Evolutionary conservation across 768 basidiomycete genomes (phyloP).

Genomic region (Amanita polypyramis): DNA sequence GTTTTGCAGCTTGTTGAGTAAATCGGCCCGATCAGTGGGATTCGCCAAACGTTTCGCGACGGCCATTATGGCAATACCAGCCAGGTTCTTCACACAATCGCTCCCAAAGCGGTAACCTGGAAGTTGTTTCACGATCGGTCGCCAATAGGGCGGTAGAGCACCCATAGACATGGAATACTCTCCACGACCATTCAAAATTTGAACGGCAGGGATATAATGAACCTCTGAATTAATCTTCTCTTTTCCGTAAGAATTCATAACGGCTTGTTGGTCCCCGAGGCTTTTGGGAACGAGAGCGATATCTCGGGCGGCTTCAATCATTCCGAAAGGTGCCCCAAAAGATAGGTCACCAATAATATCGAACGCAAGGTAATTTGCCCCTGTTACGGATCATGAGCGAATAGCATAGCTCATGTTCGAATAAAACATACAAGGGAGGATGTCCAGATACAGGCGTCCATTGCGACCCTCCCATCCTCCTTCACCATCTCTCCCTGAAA

Average conservation of each 20-base stretch:
- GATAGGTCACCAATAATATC: conserved; percentile 81
- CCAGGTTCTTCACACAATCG: conserved; percentile 58
- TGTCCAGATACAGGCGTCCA: conserved; percentile 65
- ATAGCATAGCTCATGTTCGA: conserved; percentile 1
- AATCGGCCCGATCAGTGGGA: conserved; percentile 66
- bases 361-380: conserved; percentile 46
- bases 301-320: conserved; percentile 69
- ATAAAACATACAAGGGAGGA: conserved; percentile 50
- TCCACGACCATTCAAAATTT: conserved; percentile 82
- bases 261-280: conserved; percentile 38
- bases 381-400: conserved; percentile 16
- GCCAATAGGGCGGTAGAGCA: conserved; percentile 60
- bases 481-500: conserved; percentile 49
- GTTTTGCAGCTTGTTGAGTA: conserved; percentile 71
- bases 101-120: conserved; percentile 73
- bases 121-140: conserved; percentile 49
- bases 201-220: conserved; percentile 63
- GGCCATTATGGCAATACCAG: conserved; percentile 71
- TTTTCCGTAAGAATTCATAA: conserved; percentile 46
- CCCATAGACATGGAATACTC: conserved; percentile 83
- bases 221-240: conserved; percentile 31
- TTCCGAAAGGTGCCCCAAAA: conserved; percentile 84
- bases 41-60: conserved; percentile 66
- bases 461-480: conserved; percentile 52
- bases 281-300: conserved; percentile 57